Evolutionary conservation across 495 filamentous ascomycete genomes (phyloP).

Genomic region (Annulohypoxylon bovei): DNA sequence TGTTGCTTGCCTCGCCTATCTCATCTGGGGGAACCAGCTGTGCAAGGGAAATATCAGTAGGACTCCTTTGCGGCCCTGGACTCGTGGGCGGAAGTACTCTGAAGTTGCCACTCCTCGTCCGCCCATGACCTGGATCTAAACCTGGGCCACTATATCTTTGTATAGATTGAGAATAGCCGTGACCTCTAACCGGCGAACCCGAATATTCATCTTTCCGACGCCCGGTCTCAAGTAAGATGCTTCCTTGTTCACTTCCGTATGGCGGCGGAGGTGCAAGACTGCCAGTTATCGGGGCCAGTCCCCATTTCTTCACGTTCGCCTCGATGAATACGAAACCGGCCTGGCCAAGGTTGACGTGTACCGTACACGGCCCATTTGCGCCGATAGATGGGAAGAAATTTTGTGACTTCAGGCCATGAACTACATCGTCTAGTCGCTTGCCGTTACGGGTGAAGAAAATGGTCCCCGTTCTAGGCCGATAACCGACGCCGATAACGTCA

Average conservation of each 20-base stretch:
- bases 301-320: slow-evolving; percentile 99
- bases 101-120: slow-evolving; percentile 68
- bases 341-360: slow-evolving; percentile 98
- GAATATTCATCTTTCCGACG: slow-evolving; percentile 68
- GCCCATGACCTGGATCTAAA: slow-evolving; percentile 57
- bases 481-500: slow-evolving; percentile 95
- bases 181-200: slow-evolving; percentile 64
- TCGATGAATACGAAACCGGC: slow-evolving; percentile 98
- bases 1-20: slow-evolving; percentile 76
- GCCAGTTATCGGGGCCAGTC: slow-evolving; percentile 93
- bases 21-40: slow-evolving; percentile 76
- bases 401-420: slow-evolving; percentile 90
- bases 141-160: slow-evolving; percentile 49
- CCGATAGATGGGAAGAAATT: slow-evolving; percentile 97
- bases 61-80: slow-evolving; percentile 87
- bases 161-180: slow-evolving; percentile 56
- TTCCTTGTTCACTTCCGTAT: slow-evolving; percentile 95
- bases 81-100: slow-evolving; percentile 77
- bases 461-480: slow-evolving; percentile 91
- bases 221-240: slow-evolving; percentile 90
- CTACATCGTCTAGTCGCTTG: slow-evolving; percentile 93
- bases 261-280: slow-evolving; percentile 94
- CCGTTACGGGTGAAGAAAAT: slow-evolving; percentile 99
- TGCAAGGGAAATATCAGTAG: slow-evolving; percentile 97
- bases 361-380: slow-evolving; percentile 87